Percentiles rank a stretch among this genome's conserved stretches.
Conservation (phyloP, 106 monocot species). For the Chionographis japonica region DNA sequence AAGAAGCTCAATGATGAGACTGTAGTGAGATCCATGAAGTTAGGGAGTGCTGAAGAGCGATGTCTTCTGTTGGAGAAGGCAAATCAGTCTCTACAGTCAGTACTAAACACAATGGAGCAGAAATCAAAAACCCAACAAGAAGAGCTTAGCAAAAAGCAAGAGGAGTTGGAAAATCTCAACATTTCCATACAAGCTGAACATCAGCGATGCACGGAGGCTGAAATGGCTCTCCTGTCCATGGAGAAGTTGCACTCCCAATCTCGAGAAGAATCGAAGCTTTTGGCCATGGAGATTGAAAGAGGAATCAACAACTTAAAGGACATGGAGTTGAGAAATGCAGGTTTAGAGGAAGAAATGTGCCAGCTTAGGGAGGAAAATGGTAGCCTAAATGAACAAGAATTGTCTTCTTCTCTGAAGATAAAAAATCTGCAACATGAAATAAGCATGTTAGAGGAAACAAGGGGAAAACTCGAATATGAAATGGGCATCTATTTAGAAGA, state of each 20-base stretch:
- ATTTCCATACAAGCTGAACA: slow-evolving; percentile 19
- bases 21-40: slow-evolving; percentile 4
- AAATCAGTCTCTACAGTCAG: slow-evolving; percentile 21
- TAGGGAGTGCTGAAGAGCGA: slow-evolving; percentile 27
- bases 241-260: slow-evolving; percentile 24
- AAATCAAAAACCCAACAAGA: slow-evolving; percentile 16
- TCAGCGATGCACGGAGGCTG: slow-evolving; percentile 14
- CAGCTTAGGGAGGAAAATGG: slow-evolving; percentile 24
- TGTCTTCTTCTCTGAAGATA: slow-evolving; percentile 21
- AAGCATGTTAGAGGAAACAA: slow-evolving; percentile 22
- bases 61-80: slow-evolving; percentile 18
- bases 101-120: slow-evolving; percentile 12
- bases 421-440: slow-evolving; percentile 31
- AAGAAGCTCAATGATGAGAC: slow-evolving; percentile 42
- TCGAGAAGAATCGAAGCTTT: slow-evolving; percentile 30
- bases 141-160: slow-evolving; percentile 19
- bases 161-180: slow-evolving; percentile 25
- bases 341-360: slow-evolving; percentile 19
- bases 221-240: slow-evolving; percentile 21
- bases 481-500: slow-evolving; percentile 24
- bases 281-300: slow-evolving; percentile 20
- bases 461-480: slow-evolving; percentile 31
- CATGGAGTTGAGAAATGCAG: slow-evolving; percentile 9
- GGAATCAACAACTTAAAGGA: slow-evolving; percentile 25
- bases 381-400: slow-evolving; percentile 31